phyloP scores from a whole-genome alignment of 108 stramenopile genomes.

The Craspedostauros australis region DNA sequence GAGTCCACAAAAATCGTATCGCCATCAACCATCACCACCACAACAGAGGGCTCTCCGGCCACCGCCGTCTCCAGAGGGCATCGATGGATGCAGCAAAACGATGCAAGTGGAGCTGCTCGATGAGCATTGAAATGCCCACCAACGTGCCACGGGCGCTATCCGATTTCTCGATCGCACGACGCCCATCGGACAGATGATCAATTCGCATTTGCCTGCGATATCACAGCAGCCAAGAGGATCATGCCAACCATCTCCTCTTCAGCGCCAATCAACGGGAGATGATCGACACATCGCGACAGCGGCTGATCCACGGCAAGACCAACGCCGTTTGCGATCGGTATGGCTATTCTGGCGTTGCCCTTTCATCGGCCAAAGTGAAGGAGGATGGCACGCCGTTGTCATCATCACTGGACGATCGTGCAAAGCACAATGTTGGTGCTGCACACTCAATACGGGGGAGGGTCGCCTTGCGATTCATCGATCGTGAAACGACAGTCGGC shows the following conservation, averaged over 20 bases:
- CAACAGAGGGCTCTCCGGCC: too few species aligned
- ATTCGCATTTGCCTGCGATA: conserved; percentile 85
- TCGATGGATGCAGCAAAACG: conserved; percentile 98
- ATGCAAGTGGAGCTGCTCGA: conserved; percentile 76
- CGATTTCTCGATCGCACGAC: conserved; percentile 82
- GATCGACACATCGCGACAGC: conserved; percentile 40
- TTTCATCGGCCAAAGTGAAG: conserved; percentile 84
- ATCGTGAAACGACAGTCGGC: too few species aligned
- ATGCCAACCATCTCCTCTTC: conserved; percentile 95
- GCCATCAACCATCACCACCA: too few species aligned
- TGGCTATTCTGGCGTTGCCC: conserved; percentile 96
- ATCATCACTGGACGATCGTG: too few species aligned
- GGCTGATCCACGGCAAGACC: conserved; percentile 51
- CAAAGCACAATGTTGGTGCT: too few species aligned
- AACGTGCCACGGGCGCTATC: conserved; percentile 60
- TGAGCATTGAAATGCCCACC: too few species aligned
- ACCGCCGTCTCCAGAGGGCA: conserved; percentile 98
- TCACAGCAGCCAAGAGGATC: conserved; percentile 83
- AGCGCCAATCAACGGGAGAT: conserved; percentile 99
- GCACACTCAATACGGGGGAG: too few species aligned
- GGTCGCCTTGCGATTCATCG: too few species aligned
- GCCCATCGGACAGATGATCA: conserved; percentile 86
- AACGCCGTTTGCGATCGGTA: conserved; percentile 94
- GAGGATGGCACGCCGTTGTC: conserved; percentile 28
- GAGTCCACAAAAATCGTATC: too few species aligned